These are phyloP conservation scores for Fusarium liriodendri DNA, from an alignment of 2,329 filamentous ascomycete species.

Conservation along the genomic window DNA sequence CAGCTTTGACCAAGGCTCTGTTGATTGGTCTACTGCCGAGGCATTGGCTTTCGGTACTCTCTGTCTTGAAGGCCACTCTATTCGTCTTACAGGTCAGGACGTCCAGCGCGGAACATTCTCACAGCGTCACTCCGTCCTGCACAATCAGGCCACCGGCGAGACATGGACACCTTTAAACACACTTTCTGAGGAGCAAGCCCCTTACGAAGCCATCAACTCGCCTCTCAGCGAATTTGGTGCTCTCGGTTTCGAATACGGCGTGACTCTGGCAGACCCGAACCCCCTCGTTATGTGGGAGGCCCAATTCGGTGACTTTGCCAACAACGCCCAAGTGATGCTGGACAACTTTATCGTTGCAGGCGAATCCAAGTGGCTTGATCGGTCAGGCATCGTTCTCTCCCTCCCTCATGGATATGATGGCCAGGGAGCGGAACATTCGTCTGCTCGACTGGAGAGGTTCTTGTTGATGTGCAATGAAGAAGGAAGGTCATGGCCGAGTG, in stretches of 20 bases:
- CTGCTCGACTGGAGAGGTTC: constrained; percentile 94
- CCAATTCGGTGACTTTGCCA: constrained; percentile 99
- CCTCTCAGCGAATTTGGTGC: constrained; percentile 77
- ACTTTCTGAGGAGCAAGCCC: constrained; percentile 87
- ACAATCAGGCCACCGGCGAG: constrained; percentile 92
- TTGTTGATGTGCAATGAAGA: constrained; percentile 97
- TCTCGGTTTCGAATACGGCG: constrained; percentile 97
- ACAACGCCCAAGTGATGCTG: constrained; percentile 98
- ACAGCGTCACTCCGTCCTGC: constrained; percentile 93
- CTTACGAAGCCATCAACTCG: constrained; percentile 97
- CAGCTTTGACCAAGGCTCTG: constrained; percentile 88
- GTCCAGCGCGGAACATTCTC: constrained; percentile 99
- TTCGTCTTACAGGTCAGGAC: constrained; percentile 97
- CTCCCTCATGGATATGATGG: constrained; percentile 98
- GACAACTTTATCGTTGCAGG: constrained; percentile 98
- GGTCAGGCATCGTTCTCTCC: constrained; percentile 93
- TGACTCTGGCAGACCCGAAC: constrained; percentile 94
- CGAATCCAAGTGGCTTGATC: constrained; percentile 98
- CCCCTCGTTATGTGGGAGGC: constrained; percentile 99
- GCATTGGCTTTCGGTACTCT: constrained; percentile 93
- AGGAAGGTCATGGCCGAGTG: constrained; percentile 83
- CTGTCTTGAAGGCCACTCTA: constrained; percentile 91
- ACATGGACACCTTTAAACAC: constrained; percentile 93
- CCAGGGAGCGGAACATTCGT: constrained; percentile 97
- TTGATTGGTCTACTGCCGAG: constrained; percentile 97